Conservation (phyloP, 805 yeast species). For the Saccharomycopsis sp. region DNA sequence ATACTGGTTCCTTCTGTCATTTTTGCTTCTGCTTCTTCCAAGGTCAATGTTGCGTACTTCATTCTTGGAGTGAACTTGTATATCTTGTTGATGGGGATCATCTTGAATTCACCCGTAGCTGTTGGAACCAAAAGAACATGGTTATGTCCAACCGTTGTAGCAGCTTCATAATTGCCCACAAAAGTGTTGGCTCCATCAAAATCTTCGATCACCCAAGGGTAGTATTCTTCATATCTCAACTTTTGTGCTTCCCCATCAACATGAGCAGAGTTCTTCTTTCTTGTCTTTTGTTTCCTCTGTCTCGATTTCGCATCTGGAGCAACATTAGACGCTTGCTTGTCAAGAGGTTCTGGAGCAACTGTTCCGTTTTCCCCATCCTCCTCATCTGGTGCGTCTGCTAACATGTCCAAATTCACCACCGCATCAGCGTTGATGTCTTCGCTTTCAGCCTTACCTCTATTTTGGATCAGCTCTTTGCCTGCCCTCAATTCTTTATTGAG, state of each 20-base stretch:
- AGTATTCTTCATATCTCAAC: slow-evolving; percentile 88
- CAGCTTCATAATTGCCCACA: slow-evolving; percentile 95
- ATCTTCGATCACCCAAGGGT: slow-evolving; percentile 98
- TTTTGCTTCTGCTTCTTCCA: slow-evolving; percentile 93
- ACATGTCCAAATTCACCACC: slow-evolving; percentile 21
- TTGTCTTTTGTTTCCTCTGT: slow-evolving; percentile 55
- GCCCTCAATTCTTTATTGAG: slow-evolving; percentile 29
- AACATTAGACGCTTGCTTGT: slow-evolving; percentile 20
- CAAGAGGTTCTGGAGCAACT: slow-evolving; percentile 20
- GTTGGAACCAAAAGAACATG: slow-evolving; percentile 85
- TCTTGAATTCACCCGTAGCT: slow-evolving; percentile 69
- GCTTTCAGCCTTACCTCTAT: neutral
- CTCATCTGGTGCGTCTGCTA: neutral
- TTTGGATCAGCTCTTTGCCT: slow-evolving; percentile 18
- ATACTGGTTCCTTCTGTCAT: slow-evolving; percentile 72
- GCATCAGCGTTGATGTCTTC: neutral
- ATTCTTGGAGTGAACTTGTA: slow-evolving; percentile 90
- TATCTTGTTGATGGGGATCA: slow-evolving; percentile 93
- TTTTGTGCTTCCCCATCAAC: slow-evolving; percentile 76
- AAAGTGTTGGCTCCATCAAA: slow-evolving; percentile 89
- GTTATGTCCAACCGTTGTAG: slow-evolving; percentile 37
- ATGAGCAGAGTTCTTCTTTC: slow-evolving; percentile 78
- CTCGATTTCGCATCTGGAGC: slow-evolving; percentile 32
- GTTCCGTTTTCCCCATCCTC: slow-evolving; percentile 17
- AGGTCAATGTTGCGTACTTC: slow-evolving; percentile 83